These are phyloP conservation scores for Fusarium redolens DNA, from an alignment of 2,329 filamentous ascomycete genomes.

Conservation along the genomic window DNA sequence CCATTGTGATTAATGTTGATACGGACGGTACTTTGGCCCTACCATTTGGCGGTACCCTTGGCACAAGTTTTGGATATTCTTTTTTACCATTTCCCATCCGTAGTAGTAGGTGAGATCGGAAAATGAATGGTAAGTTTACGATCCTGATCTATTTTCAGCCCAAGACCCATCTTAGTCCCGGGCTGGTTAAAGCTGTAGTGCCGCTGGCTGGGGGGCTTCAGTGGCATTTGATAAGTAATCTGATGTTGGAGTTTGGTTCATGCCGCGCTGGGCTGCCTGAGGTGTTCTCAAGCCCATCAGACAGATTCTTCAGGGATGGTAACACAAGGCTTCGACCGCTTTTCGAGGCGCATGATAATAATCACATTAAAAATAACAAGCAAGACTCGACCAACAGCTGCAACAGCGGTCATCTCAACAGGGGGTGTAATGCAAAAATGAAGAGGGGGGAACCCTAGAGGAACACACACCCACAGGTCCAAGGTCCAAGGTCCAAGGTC, in stretches of 20 bases:
- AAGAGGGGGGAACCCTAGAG: slow-evolving; percentile 30
- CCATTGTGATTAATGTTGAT: slow-evolving; percentile 13
- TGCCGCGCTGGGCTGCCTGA: not conserved
- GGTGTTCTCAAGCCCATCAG: slow-evolving; percentile 3
- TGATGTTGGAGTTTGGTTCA: not conserved
- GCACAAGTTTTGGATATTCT: not conserved
- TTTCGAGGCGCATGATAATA: slow-evolving; percentile 41
- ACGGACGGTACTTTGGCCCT: slow-evolving; percentile 5
- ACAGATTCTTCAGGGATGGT: slow-evolving; percentile 29
- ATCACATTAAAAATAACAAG: slow-evolving; percentile 32
- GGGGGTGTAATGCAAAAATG: slow-evolving; percentile 41
- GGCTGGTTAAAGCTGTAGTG: not conserved
- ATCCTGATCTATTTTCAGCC: slow-evolving; percentile 1
- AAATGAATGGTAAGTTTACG: not conserved
- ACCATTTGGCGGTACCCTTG: slow-evolving; percentile 5
- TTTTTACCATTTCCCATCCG: not conserved
- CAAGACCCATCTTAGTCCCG: not conserved
- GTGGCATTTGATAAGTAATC: not conserved
- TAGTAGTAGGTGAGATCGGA: not conserved
- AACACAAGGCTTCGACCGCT: slow-evolving; percentile 42
- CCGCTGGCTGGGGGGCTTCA: not conserved
- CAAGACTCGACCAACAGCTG: slow-evolving; percentile 40
- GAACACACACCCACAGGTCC: slow-evolving; percentile 44
- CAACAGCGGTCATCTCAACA: slow-evolving; percentile 19
- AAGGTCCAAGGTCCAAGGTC: slow-evolving; percentile 24